phyloP scores from a whole-genome alignment of 225 moss, liverwort and hornwort genomes.

The Bryum argenteum region DNA sequence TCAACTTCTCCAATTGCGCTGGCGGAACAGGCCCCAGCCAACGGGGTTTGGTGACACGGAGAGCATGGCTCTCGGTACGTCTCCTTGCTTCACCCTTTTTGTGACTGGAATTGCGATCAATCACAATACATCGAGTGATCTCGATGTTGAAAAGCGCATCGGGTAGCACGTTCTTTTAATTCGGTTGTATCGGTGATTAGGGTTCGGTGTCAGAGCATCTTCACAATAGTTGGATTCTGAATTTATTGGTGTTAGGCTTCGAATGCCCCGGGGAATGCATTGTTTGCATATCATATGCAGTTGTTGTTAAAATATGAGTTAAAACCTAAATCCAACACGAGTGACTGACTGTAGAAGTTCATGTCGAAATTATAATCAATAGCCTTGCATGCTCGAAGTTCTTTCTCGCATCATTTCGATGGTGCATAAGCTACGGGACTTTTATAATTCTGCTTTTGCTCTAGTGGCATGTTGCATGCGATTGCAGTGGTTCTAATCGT shows the following conservation, averaged over 20 bases:
- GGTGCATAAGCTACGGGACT: not conserved
- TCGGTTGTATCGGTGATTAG: slow-evolving; percentile 25
- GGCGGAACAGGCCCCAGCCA: slow-evolving; percentile 7
- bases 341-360: no score
- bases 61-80: slow-evolving; percentile 43
- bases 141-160: not conserved
- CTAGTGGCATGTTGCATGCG: not conserved
- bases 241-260: not conserved
- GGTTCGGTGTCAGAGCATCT: slow-evolving; percentile 26
- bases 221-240: not conserved
- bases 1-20: slow-evolving; percentile 26
- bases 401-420: no score
- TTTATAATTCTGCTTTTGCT: no score
- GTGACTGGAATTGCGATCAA: no score
- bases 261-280: not conserved
- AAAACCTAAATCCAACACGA: not conserved
- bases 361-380: no score
- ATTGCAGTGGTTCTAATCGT: slow-evolving; percentile 16
- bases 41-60: slow-evolving; percentile 9
- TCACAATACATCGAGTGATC: not conserved
- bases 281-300: not conserved
- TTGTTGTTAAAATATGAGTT: not conserved
- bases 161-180: slow-evolving; percentile 6
- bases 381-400: no score
- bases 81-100: slow-evolving; percentile 3